Conservation (phyloP, 192 early-diverging fungal genomes). For the Funneliformis mosseae region DNA sequence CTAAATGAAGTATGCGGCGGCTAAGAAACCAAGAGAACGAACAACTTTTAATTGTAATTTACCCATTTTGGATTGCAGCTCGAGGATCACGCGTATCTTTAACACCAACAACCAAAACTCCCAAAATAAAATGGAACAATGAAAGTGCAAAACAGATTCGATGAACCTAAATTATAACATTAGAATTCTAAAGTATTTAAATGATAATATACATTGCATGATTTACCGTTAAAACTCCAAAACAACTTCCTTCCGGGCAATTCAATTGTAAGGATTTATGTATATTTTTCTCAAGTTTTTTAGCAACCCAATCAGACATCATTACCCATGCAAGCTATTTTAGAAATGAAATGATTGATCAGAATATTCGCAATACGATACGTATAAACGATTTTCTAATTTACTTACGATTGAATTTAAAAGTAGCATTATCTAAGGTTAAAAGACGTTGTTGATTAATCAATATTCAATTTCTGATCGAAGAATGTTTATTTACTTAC, state of each 20-base stretch:
- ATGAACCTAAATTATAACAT: slow-evolving; percentile 44
- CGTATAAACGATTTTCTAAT: slow-evolving; percentile 13
- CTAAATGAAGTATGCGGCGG: neutral
- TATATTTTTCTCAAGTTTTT: slow-evolving; percentile 74
- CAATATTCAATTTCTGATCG: neutral
- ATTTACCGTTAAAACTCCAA: slow-evolving; percentile 79
- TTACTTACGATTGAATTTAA: slow-evolving; percentile 47
- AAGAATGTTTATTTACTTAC: slow-evolving; percentile 35
- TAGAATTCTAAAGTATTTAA: neutral
- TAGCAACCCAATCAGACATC: slow-evolving; percentile 83
- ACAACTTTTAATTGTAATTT: neutral
- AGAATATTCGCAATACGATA: neutral
- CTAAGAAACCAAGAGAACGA: neutral
- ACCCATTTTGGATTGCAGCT: slow-evolving; percentile 90
- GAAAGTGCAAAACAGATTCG: slow-evolving; percentile 87
- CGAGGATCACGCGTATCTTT: slow-evolving; percentile 75
- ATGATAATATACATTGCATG: neutral
- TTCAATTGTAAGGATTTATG: slow-evolving; percentile 86
- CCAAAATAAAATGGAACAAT: slow-evolving; percentile 68
- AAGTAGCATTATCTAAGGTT: slow-evolving; percentile 45
- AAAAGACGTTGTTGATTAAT: neutral
- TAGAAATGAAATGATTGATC: neutral
- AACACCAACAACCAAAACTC: slow-evolving; percentile 68
- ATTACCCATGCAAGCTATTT: slow-evolving; percentile 79
- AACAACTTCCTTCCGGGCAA: slow-evolving; percentile 84